Evolutionary conservation across 371 early-diverging fungal genomes (phyloP), one percentile per base, ranked within the genome.

Genomic region (Synchytrium microbalum): DNA sequence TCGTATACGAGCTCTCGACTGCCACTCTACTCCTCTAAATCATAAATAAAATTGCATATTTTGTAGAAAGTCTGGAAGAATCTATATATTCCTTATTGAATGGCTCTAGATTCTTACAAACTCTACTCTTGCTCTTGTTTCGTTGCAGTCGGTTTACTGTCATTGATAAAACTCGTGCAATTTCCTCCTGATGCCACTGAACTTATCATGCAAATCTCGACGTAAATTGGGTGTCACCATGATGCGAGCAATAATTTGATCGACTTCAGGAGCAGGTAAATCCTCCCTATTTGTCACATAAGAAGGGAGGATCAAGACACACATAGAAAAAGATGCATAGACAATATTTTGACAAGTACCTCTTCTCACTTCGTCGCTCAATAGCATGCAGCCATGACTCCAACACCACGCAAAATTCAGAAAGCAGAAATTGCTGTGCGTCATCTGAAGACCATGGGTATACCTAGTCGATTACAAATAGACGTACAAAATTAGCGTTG

Each of bases 1-100:
- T 95, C 68, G 80, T 84, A 1, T 81, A 84, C 27, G 91, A 90
- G 64, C 91, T 95, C 53, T 70, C 83, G 25, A 78, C 19, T 38
- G 46, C 5, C 5, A 19, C 46, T 38, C 19, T 38, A 10, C 10
- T 38, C 5, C 46, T 38, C 19, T 5, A 10, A 38, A 10, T 5
- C 19, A 5, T 10, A 10, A 5, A 38, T 38, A 5, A 38, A 38
- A 19, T 38, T 19, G 5, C 19, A 19, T 5, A 5, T 38, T 19
- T 38, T 38, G 19, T 38, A 5, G 5, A 38, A 10, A 38, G 5
- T 10, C 5, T 38, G 19, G 5, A 38, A 10, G 46, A 5, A 38
- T 38, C 5, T 10, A 10, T 10, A 10, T 19, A 38, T 38, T 5
- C 19, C 46, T 38, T 10, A 10, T 38, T 38, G 5, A 10, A 38